Base-by-base conservation (phyloP, 192 early-diverging fungal genomes). In the Coemansia sp. region DNA sequence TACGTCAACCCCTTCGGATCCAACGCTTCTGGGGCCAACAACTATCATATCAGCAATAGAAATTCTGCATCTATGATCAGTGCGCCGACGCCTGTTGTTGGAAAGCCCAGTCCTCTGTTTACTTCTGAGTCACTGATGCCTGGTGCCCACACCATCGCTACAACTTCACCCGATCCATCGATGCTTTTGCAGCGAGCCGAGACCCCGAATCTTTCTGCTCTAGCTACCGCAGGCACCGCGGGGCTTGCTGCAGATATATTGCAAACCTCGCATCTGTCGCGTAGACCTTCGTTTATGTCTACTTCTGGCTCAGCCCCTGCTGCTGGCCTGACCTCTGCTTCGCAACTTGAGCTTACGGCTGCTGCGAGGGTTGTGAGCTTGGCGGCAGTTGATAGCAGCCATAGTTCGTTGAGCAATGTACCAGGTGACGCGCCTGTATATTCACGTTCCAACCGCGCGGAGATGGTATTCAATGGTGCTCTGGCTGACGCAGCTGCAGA, bases 121-220 rank as follows among this genome's bases (percentile, higher is more conserved):
- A 12, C 49, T 4, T 25, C 62, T 1, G 70, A 64, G 8, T 60
- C 47, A 3, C 44, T 28, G 5, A 26, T 65, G 49, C 54, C 54
- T 7, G 76, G 76, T 10, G 76, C 76, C 1, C 76, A 73, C 31
- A 78, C 70, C 1, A 54, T 78, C 9, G 76, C 76, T 1, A 78
- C 76, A 7, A 78, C 76, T 6, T 78, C 76, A 3, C 76, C 76
- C 32, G 50, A 60, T 25, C 52, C 65, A 6, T 59, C 58, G 8
- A 44, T 30, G 18, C 59, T 60, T 24, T 8, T 41, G 25, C 52
- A 53, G 22, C 59, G 61, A 34, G 23, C 59, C 14, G 38, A 38
- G 7, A 26, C 57, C 18, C 27, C 60, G 54, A 51, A 63, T 24
- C 56, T 62, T 23, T 38, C 61, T 52, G 38, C 30, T 12, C n/a